phyloP scores from a whole-genome alignment of 139 green algal species.

The Astrephomene gubernaculifera region DNA sequence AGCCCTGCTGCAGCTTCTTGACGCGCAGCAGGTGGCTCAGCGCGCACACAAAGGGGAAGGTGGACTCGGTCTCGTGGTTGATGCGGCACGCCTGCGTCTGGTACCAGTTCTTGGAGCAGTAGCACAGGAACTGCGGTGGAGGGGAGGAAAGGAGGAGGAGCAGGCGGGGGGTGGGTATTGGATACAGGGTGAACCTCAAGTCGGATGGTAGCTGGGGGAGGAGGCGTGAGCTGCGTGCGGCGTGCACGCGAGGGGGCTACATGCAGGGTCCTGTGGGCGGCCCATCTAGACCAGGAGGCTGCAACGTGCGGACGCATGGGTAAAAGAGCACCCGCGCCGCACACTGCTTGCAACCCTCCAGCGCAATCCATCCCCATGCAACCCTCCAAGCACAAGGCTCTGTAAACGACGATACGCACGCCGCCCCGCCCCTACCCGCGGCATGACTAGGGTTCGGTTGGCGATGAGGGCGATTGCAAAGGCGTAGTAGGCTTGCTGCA shows the following conservation, averaged over 20 bases:
- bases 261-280: no score
- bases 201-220: no score
- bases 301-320: no score
- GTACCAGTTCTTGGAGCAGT: slow-evolving; percentile 59
- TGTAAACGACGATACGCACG: no score
- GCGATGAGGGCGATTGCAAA: slow-evolving; percentile 35
- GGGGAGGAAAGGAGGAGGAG: not conserved
- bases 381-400: no score
- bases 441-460: slow-evolving; percentile 49
- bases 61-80: slow-evolving; percentile 28
- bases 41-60: slow-evolving; percentile 47
- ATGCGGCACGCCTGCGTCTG: slow-evolving; percentile 51
- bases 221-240: no score
- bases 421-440: slow-evolving; percentile 44
- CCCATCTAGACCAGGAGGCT: no score
- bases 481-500: slow-evolving; percentile 56
- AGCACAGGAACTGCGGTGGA: slow-evolving; percentile 53
- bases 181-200: no score
- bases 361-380: no score
- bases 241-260: no score
- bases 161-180: not conserved
- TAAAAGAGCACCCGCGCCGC: no score
- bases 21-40: slow-evolving; percentile 39
- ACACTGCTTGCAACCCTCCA: no score
- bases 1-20: slow-evolving; percentile 22